phyloP scores from a whole-genome alignment of 2,329 filamentous ascomycete species.

The Diaporthe velutina region DNA sequence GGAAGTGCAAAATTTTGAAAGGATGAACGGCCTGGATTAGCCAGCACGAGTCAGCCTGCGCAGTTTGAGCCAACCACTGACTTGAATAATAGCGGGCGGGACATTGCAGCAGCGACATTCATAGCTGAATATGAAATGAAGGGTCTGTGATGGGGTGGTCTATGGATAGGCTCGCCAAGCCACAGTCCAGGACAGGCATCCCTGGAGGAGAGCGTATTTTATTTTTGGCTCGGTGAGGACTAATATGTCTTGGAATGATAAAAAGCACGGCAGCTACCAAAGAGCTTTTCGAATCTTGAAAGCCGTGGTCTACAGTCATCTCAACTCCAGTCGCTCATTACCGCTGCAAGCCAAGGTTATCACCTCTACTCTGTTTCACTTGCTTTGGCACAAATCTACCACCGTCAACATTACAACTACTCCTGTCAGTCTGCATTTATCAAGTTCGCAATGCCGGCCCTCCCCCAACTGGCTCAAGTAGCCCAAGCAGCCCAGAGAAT shows the following conservation, averaged over 20 bases:
- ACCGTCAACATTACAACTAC: background rate
- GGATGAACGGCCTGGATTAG: background rate
- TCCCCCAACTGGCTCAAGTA: background rate
- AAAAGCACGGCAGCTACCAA: conserved; percentile 4
- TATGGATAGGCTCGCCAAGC: conserved; percentile 12
- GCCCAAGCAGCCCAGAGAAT: background rate
- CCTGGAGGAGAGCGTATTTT: background rate
- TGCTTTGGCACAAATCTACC: background rate
- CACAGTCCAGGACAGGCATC: conserved; percentile 8
- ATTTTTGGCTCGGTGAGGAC: background rate
- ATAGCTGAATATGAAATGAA: conserved; percentile 19
- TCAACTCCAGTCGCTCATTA: conserved; percentile 3
- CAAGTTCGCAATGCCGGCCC: conserved; percentile 1
- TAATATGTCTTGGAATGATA: background rate
- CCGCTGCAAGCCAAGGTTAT: background rate
- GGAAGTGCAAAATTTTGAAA: background rate
- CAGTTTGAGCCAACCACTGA: background rate
- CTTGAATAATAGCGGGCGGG: background rate
- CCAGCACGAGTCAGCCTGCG: background rate
- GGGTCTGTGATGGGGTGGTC: conserved; percentile 5
- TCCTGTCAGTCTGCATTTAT: background rate
- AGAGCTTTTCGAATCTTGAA: background rate
- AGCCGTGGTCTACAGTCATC: background rate
- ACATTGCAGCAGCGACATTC: conserved; percentile 13
- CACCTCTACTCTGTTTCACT: background rate